Evolutionary conservation across 2,329 filamentous ascomycete species (phyloP).

Genomic region (Pezicula carpinea): DNA sequence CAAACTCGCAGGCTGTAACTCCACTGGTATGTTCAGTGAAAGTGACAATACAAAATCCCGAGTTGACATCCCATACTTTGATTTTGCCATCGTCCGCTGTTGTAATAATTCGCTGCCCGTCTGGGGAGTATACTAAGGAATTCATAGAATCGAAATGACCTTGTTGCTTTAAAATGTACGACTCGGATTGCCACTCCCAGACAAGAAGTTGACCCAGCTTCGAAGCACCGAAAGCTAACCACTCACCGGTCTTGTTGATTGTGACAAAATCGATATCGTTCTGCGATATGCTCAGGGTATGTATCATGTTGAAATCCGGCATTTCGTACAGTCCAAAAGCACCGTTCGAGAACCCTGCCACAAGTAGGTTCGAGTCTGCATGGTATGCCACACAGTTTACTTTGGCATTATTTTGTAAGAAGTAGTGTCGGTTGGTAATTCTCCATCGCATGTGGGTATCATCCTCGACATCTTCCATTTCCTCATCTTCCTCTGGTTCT

Average conservation of each 20-base stretch:
- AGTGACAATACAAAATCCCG: slow-evolving; percentile 95
- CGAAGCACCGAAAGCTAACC: slow-evolving; percentile 94
- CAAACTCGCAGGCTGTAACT: slow-evolving; percentile 91
- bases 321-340: slow-evolving; percentile 93
- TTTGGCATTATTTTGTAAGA: slow-evolving; percentile 84
- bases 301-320: slow-evolving; percentile 92
- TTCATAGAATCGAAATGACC: slow-evolving; percentile 97
- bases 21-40: slow-evolving; percentile 96
- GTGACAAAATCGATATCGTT: slow-evolving; percentile 94
- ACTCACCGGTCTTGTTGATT: slow-evolving; percentile 91
- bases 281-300: slow-evolving; percentile 89
- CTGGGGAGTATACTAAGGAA: slow-evolving; percentile 84
- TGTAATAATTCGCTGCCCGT: slow-evolving; percentile 89
- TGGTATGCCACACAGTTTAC: slow-evolving; percentile 91
- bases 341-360: slow-evolving; percentile 92
- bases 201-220: slow-evolving; percentile 94
- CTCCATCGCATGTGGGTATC: slow-evolving; percentile 78
- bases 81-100: slow-evolving; percentile 96
- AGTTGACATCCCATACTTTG: slow-evolving; percentile 96
- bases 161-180: slow-evolving; percentile 97
- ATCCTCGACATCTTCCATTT: slow-evolving; percentile 55
- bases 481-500: slow-evolving; percentile 45
- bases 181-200: slow-evolving; percentile 99
- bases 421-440: slow-evolving; percentile 87
- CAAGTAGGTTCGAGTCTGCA: slow-evolving; percentile 80